Base-by-base conservation (phyloP, 768 basidiomycete genomes). In the Suillus subaureus region DNA sequence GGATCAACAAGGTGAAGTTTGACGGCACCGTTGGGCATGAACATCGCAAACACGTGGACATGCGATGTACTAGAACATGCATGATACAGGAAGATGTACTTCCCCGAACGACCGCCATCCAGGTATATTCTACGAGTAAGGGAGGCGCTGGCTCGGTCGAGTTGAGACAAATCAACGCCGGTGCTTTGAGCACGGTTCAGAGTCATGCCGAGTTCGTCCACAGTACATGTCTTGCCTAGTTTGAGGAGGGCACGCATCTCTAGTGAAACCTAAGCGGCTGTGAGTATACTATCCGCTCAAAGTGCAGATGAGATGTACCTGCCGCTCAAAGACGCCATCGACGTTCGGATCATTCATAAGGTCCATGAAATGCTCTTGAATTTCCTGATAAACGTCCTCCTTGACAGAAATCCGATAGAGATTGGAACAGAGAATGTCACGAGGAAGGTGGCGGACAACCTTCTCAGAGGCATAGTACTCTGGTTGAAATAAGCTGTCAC, bases 341-440 rank as follows among this genome's bases (percentile, higher is more conserved):
- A 98, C 94, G 72, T 93, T 94, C 0, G 96, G 93, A 71, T 96
- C 93, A 72, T 97, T 97, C 65, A 88, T 93, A 60, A 99, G 82
- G 73, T 96, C 90, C 21, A 94, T 89, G 73, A 99, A 98, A 74
- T 97, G 94, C 64, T 94, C 91, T 70, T 94, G 90, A 37, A 90
- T 92, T 37, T 92, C 87, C 37, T 90, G 82, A 77, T 92, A 99
- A 18, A 90, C 79, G 6, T 91, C 89, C 74, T 99, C 97, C 39
- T 89, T 85, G 28, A 96, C 93, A 13, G 85, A 80, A 33, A 99
- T 80, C 70, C 89, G 91, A 81, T 93, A 97, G 1, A 99, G 82
- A 75, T 97, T 89, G 61, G 82, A 82, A 69, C 89, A 90, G 1
- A 90, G 86, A 45, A 88, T 83, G 69, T 90, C 90, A 61, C 94